These are phyloP conservation scores for Trichoderma virens DNA, from an alignment of 495 filamentous ascomycete genomes.

Conservation along the genomic window DNA sequence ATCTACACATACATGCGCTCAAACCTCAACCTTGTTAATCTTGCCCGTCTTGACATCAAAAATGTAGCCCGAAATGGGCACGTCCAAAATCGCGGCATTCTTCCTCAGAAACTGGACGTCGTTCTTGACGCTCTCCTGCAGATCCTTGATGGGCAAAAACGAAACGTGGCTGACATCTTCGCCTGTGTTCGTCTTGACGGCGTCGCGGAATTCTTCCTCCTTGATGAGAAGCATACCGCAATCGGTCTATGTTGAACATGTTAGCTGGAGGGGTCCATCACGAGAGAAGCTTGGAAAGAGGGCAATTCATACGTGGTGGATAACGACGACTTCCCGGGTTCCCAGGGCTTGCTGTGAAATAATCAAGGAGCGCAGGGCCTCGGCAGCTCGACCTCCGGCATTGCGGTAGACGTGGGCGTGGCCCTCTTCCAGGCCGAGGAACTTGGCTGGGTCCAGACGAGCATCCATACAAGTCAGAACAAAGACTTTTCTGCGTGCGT, in stretches of 20 bases:
- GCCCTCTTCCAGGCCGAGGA: constrained; percentile 67
- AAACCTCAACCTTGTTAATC: constrained; percentile 46
- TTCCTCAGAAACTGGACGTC: constrained; percentile 59
- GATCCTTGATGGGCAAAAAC: constrained; percentile 58
- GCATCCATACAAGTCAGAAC: constrained; percentile 75
- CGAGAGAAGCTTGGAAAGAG: background rate
- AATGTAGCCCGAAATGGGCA: constrained; percentile 64
- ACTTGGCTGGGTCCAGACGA: constrained; percentile 62
- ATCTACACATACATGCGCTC: background rate
- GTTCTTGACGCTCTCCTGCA: constrained; percentile 55
- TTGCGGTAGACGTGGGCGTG: constrained; percentile 83
- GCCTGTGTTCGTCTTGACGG: constrained; percentile 52
- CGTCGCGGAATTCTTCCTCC: constrained; percentile 51
- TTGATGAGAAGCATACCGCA: constrained; percentile 80
- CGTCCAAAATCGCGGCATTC: constrained; percentile 49
- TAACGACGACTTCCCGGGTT: constrained; percentile 66
- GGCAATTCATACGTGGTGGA: constrained; percentile 53
- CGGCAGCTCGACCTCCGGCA: constrained; percentile 56
- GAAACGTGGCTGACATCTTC: constrained; percentile 35
- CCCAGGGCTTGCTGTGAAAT: constrained; percentile 77
- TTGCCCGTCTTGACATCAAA: constrained; percentile 76
- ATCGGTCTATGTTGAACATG: constrained; percentile 34
- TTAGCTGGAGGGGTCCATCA: background rate
- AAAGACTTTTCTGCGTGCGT: constrained; percentile 10
- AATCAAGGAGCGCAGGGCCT: constrained; percentile 65